Base-by-base conservation (phyloP, 2,329 filamentous ascomycete genomes). In the Penicillium sp. region DNA sequence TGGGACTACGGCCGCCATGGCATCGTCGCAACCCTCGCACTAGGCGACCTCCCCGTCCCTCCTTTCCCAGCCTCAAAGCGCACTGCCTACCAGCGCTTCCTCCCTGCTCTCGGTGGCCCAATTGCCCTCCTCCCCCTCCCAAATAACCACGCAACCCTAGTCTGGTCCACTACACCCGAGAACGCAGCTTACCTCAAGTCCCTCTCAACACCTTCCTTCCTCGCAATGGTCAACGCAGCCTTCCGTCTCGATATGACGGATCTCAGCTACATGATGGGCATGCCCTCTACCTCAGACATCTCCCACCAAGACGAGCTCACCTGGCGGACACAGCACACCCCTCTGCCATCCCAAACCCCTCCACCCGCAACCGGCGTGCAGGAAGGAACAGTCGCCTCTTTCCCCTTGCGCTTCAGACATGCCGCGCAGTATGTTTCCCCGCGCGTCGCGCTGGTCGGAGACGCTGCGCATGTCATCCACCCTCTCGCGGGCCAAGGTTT, bases 1-100 rank as follows among this genome's bases (percentile, higher is more conserved):
- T 99, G 94, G 90, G 94, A 97, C 74, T 99, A 99, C 73, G 83
- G 85, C 47, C 84, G 92, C 38, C 89, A 96, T 67, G 94, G 94
- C 14, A 84, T 99, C 3, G 94, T 99, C 16, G 94, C 94, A 48
- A 96, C 92, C 4, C 77, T 99, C 14, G 81, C 88, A 62, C 80
- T 97, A 21, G 84, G 88, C 50, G 75, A 56, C 41, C 67, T 58
- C 64, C 72, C 57, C 65, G 56, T 59, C 3, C 54, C 63, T 29
- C 42, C 66, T 7, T 69, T 70, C 55, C 63, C 66, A 10, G 54
- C 57, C 24, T 75, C 78, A 45, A 77, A 69, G 65, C 91, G 89
- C 70, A 91, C 88, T 45, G 94, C 94, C 24, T 99, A 96, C 72
- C 94, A 99, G 75, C 86, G 94, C 50, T 99, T 99, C 77, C 80